Percentiles rank a stretch among this genome's conserved stretches.
These are phyloP conservation scores for Trichothecium sympodiale DNA, from an alignment of 2,329 filamentous ascomycete species.

Conservation along the genomic window DNA sequence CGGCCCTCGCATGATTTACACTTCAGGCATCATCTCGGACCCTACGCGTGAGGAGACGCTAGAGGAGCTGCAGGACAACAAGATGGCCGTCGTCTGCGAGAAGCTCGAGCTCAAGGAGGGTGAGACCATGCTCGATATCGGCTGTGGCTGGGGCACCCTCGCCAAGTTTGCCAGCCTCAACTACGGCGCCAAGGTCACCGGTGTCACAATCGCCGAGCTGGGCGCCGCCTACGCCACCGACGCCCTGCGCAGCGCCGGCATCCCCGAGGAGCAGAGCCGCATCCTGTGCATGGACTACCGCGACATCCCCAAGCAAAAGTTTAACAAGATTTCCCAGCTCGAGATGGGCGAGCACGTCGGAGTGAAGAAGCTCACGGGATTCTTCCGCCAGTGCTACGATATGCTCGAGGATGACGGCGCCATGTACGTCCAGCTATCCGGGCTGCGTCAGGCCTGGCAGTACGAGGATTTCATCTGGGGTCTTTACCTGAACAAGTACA, in stretches of 20 bases:
- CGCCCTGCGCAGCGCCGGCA: conserved; percentile 69
- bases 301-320: conserved; percentile 63
- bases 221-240: conserved; percentile 96
- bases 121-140: conserved; percentile 83
- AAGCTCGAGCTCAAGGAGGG: conserved; percentile 79
- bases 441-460: conserved; percentile 90
- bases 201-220: conserved; percentile 89
- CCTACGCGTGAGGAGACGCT: conserved; percentile 78
- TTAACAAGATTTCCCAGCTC: conserved; percentile 92
- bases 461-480: conserved; percentile 98
- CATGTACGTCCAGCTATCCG: conserved; percentile 93
- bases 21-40: conserved; percentile 86
- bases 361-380: conserved; percentile 72
- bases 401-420: conserved; percentile 95
- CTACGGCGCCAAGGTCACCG: conserved; percentile 76
- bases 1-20: conserved; percentile 98
- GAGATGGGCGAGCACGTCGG: conserved; percentile 99
- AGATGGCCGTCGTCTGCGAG: conserved; percentile 87
- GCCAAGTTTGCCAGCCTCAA: conserved; percentile 86
- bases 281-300: conserved; percentile 97
- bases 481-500: conserved; percentile 99
- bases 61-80: conserved; percentile 96
- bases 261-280: conserved; percentile 77
- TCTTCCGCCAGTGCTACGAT: conserved; percentile 78
- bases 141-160: conserved; percentile 92